These are phyloP conservation scores for Epicoccum sorghinum DNA, from an alignment of 2,329 filamentous ascomycete genomes.

Conservation along the genomic window DNA sequence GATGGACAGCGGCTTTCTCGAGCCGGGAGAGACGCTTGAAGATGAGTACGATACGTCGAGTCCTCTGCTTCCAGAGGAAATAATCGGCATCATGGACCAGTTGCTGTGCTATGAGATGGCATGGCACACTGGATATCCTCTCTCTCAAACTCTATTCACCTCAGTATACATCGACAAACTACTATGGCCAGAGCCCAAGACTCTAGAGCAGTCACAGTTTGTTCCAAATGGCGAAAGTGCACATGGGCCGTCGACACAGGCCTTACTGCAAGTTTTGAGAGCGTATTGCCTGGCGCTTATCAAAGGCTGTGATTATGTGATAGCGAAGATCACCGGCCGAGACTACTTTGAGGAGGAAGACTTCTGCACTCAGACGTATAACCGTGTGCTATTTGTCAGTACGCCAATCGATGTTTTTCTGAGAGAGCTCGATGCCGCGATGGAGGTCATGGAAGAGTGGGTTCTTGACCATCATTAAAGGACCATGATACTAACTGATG, in stretches of 20 bases:
- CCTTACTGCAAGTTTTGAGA: slow-evolving; percentile 65
- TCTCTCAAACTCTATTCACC: slow-evolving; percentile 93
- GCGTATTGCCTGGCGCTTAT: slow-evolving; percentile 86
- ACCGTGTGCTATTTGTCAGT: slow-evolving; percentile 72
- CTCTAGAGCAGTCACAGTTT: slow-evolving; percentile 66
- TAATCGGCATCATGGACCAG: slow-evolving; percentile 93
- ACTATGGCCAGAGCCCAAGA: slow-evolving; percentile 70
- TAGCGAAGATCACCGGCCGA: slow-evolving; percentile 77
- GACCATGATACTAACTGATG: slow-evolving; percentile 15
- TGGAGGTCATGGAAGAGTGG: slow-evolving; percentile 41
- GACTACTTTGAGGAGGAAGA: slow-evolving; percentile 98
- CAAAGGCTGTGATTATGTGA: slow-evolving; percentile 81
- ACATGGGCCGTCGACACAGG: slow-evolving; percentile 21
- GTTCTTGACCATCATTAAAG: slow-evolving; percentile 2
- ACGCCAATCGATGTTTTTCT: slow-evolving; percentile 42
- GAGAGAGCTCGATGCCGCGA: slow-evolving; percentile 40
- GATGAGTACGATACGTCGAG: slow-evolving; percentile 78
- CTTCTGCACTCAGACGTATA: slow-evolving; percentile 91
- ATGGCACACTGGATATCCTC: slow-evolving; percentile 94
- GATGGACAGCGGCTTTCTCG: slow-evolving; percentile 93
- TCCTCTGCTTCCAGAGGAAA: slow-evolving; percentile 74
- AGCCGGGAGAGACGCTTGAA: slow-evolving; percentile 79
- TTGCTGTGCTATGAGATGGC: slow-evolving; percentile 93
- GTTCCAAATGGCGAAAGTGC: slow-evolving; percentile 53
- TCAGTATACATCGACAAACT: slow-evolving; percentile 88